Evolutionary conservation across 78 protist genomes (phyloP).

Genomic region (Monocercomonoides exilis): DNA sequence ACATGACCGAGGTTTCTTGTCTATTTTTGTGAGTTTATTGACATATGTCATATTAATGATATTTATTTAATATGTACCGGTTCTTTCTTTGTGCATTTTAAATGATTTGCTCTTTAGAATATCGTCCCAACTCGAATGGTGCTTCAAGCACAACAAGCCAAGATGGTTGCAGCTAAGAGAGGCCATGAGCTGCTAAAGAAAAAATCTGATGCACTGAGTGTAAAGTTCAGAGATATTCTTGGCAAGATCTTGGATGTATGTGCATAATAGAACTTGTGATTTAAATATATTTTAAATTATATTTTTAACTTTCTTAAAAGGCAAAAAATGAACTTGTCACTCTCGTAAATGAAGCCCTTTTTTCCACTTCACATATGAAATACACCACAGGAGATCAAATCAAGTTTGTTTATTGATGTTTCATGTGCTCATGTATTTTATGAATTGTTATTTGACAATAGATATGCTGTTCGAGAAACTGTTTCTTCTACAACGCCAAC

Average conservation of each 20-base stretch:
- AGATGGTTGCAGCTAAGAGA: slow-evolving; percentile 37
- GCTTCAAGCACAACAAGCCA: slow-evolving; percentile 1
- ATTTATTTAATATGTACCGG: too few species aligned
- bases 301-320: too few species aligned
- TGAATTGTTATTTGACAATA: neutral
- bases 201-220: slow-evolving; percentile 50
- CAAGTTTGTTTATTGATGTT: slow-evolving; percentile 14
- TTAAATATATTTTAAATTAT: neutral
- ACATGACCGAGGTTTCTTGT: too few species aligned
- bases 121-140: slow-evolving; percentile 33
- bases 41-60: too few species aligned
- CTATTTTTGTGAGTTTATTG: too few species aligned
- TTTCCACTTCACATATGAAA: slow-evolving; percentile 24
- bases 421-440: neutral
- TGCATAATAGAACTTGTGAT: neutral
- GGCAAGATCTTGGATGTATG: slow-evolving; percentile 10
- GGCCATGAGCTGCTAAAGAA: slow-evolving; percentile 56
- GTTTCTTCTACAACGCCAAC: neutral
- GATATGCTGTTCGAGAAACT: neutral
- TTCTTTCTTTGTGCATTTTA: too few species aligned
- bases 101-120: slow-evolving; percentile 3
- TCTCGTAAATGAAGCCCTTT: neutral
- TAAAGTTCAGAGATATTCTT: slow-evolving; percentile 24
- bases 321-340: slow-evolving; percentile 20
- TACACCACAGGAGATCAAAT: slow-evolving; percentile 36